These are phyloP conservation scores for Hypoxylon sp. DNA, from an alignment of 2,329 filamentous ascomycete species.

Conservation along the genomic window DNA sequence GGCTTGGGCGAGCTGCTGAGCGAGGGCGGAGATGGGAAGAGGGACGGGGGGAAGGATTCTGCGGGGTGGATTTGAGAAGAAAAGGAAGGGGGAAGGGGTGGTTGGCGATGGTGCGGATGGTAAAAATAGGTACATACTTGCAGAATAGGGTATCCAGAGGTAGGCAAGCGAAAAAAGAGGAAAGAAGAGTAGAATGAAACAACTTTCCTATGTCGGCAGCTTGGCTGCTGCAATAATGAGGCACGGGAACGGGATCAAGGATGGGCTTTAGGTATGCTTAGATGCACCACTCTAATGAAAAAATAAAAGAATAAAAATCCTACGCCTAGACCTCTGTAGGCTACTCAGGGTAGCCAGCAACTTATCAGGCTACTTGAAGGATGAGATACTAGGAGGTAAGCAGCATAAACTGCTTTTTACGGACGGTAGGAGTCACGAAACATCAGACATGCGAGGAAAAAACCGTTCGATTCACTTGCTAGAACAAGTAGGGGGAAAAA, in stretches of 20 bases:
- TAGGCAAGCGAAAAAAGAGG: not conserved
- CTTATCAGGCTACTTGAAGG: not conserved
- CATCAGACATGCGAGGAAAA: not conserved
- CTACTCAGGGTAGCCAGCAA: no score
- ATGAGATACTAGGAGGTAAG: not conserved
- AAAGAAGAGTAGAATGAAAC: not conserved
- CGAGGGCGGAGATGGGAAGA: not conserved
- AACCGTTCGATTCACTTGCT: not conserved
- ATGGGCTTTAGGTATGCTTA: not conserved
- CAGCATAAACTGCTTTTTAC: not conserved
- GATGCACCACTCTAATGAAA: not conserved
- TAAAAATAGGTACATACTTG: no score
- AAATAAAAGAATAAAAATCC: not conserved
- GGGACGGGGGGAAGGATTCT: not conserved
- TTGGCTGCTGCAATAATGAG: not conserved
- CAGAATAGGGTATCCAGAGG: no score
- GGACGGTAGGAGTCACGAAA: not conserved
- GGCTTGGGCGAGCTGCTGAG: not conserved
- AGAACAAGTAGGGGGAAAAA: not conserved
- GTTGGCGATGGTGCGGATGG: not conserved
- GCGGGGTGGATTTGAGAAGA: slow-evolving; percentile 11
- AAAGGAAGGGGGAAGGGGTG: not conserved
- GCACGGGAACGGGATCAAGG: not conserved
- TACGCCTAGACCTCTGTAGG: not conserved
- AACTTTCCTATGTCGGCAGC: not conserved